Conservation (phyloP, 768 basidiomycete species). For the Leccinum barrowsii region DNA sequence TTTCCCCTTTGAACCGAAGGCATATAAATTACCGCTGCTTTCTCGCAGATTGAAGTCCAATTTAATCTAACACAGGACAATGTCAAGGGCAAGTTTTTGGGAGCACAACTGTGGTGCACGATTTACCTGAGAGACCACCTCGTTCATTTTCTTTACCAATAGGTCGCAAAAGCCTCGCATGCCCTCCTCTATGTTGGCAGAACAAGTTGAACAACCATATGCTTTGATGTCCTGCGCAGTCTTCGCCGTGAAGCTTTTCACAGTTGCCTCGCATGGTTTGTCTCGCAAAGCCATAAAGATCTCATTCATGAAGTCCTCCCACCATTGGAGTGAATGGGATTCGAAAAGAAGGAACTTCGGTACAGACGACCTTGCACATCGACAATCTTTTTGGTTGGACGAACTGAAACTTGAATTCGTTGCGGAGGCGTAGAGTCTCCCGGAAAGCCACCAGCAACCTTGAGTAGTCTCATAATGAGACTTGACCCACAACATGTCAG, state of each 20-base stretch:
- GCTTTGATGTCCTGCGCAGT: background rate
- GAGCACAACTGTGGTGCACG: background rate
- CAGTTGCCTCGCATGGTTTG: slow-evolving; percentile 13
- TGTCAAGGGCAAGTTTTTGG: background rate
- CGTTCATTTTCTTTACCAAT: background rate
- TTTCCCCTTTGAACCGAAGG: no score
- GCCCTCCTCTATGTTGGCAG: background rate
- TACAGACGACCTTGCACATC: background rate
- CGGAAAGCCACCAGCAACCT: background rate
- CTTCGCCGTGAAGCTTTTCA: background rate
- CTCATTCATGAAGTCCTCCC: slow-evolving; percentile 20
- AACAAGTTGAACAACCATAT: background rate
- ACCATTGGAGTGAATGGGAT: slow-evolving; percentile 11
- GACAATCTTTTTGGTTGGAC: background rate
- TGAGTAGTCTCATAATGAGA: background rate
- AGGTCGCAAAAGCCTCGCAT: slow-evolving; percentile 17
- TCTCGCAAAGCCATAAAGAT: slow-evolving; percentile 13
- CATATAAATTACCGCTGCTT: no score
- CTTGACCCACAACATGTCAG: background rate
- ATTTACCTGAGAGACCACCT: background rate
- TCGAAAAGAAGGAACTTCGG: background rate
- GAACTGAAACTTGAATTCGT: no score
- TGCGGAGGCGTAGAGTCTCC: no score
- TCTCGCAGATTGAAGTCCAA: background rate
- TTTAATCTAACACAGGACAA: background rate